These are phyloP conservation scores for Penicillium sp. DNA, from an alignment of 2,329 filamentous ascomycete genomes.

Conservation along the genomic window DNA sequence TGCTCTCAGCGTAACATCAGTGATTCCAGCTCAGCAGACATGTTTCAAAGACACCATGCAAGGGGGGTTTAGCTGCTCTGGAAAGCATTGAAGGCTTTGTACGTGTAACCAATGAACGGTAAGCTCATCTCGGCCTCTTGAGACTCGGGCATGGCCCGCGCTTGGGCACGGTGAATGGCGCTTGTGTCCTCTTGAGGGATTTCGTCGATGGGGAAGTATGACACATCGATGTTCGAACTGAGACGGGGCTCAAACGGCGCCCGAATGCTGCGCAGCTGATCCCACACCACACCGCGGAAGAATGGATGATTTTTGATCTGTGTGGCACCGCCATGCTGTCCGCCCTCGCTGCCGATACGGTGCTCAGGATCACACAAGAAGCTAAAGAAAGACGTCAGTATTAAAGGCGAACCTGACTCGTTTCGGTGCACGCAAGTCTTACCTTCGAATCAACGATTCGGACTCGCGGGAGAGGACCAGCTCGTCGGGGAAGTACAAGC, in stretches of 20 bases:
- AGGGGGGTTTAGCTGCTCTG: conserved; percentile 31
- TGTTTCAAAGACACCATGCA: conserved; percentile 12
- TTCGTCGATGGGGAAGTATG: conserved; percentile 98
- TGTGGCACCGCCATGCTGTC: conserved; percentile 62
- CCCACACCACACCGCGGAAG: conserved; percentile 95
- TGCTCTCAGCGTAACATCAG: conserved; percentile 10
- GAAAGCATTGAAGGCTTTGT: conserved; percentile 86
- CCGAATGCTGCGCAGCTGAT: conserved; percentile 82
- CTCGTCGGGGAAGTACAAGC: conserved; percentile 93
- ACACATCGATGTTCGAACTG: conserved; percentile 88
- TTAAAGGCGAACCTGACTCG: conserved; percentile 12
- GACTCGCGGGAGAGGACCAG: conserved; percentile 82
- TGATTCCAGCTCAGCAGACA: conserved; percentile 5
- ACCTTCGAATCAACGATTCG: conserved; percentile 88
- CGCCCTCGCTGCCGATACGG: conserved; percentile 67
- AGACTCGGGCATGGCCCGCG: conserved; percentile 64
- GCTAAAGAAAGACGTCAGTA: conserved; percentile 44
- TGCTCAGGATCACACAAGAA: conserved; percentile 92
- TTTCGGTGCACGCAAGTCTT: conserved; percentile 28
- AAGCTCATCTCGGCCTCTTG: conserved; percentile 91
- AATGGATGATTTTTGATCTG: conserved; percentile 93
- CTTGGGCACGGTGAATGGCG: conserved; percentile 77
- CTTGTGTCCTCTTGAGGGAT: conserved; percentile 95
- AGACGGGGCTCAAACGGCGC: conserved; percentile 94
- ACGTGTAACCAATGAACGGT: conserved; percentile 94